These are phyloP conservation scores for Babesia divergens DNA, from an alignment of 169 alveolate species.

Conservation along the genomic window DNA sequence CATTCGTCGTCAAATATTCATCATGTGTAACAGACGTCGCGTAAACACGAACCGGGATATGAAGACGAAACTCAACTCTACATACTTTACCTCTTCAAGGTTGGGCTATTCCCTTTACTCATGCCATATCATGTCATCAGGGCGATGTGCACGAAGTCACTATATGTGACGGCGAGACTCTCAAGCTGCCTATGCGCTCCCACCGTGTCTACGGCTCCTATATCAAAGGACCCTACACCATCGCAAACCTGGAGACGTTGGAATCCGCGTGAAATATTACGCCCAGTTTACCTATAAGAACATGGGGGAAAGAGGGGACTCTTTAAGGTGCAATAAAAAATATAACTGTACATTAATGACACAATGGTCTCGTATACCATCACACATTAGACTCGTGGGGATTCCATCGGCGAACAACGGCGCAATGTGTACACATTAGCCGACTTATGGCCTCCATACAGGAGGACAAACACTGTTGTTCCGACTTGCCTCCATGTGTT, in stretches of 20 bases:
- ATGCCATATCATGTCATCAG: neutral
- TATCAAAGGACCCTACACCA: constrained; percentile 58
- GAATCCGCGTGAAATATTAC: neutral
- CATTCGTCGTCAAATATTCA: too few relatives aligned
- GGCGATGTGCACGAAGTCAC: constrained; percentile 64
- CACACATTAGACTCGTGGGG: too few relatives aligned
- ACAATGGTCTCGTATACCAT: too few relatives aligned
- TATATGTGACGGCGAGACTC: constrained; percentile 25
- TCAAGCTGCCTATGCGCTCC: constrained; percentile 50
- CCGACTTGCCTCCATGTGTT: too few relatives aligned
- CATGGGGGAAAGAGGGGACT: too few relatives aligned
- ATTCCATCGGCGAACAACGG: too few relatives aligned
- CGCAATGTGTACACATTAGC: too few relatives aligned
- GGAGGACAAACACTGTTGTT: too few relatives aligned
- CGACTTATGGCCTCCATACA: too few relatives aligned
- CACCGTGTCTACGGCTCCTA: constrained; percentile 62
- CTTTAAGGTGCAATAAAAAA: too few relatives aligned
- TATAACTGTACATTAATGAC: too few relatives aligned
- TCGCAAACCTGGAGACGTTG: constrained; percentile 29
- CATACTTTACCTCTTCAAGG: constrained; percentile 53
- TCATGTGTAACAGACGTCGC: neutral
- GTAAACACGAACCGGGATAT: neutral
- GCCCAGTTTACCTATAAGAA: too few relatives aligned
- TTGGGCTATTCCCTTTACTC: neutral
- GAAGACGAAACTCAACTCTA: constrained; percentile 54